Conservation (phyloP, 345 rosid species). For the Aurinia saxatilis region DNA sequence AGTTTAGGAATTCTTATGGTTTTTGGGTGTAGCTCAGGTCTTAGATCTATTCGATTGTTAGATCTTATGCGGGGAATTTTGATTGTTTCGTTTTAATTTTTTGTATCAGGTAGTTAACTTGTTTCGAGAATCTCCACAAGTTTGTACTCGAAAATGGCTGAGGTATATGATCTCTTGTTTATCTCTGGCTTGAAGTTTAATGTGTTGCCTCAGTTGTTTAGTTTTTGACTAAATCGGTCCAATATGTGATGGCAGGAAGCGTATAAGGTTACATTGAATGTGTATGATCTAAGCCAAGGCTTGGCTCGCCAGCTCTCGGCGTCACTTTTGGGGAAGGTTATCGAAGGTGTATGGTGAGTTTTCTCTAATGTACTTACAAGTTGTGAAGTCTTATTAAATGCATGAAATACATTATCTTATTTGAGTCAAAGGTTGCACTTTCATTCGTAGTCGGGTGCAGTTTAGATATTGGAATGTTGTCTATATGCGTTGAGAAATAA, state of each 20-base stretch:
- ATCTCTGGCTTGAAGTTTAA: background rate
- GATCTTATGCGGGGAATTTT: background rate
- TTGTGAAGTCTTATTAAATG: no score
- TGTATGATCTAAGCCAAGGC: conserved; percentile 92
- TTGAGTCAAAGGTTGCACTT: no score
- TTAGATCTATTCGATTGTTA: conserved; percentile 10
- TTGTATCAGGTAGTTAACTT: background rate
- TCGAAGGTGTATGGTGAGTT: conserved; percentile 90
- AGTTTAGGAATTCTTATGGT: background rate
- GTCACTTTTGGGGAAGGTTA: conserved; percentile 66
- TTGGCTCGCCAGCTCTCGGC: conserved; percentile 84
- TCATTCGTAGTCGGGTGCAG: no score
- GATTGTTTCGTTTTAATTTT: background rate
- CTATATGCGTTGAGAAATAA: background rate
- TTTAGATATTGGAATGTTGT: no score
- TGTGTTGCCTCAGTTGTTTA: background rate
- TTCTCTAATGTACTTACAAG: no score
- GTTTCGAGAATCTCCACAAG: background rate
- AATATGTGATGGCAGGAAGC: conserved; percentile 54
- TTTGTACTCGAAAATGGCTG: conserved; percentile 42
- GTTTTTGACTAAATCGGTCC: background rate
- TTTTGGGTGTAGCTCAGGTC: background rate
- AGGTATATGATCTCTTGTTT: conserved; percentile 40
- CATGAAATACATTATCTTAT: background rate
- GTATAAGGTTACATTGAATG: conserved; percentile 59